A percentile compares a stretch with the other conserved stretches of the same genome.
phyloP scores from a whole-genome alignment of 352 stramenopile genomes.

The Globisporangium nodosum region DNA sequence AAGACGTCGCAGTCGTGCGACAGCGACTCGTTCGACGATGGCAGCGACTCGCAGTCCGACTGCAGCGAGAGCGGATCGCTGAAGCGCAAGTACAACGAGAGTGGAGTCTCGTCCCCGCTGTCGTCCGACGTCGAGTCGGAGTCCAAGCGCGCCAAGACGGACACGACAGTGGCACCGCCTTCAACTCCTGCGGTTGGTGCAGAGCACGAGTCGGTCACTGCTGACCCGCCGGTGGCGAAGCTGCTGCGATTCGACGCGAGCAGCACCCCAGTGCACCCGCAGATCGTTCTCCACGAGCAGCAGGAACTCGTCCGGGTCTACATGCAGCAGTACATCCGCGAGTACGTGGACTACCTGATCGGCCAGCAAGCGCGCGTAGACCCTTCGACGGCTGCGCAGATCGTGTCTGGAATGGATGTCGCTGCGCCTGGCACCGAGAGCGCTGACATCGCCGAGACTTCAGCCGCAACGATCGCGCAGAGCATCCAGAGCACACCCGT shows the following conservation, averaged over 20 bases:
- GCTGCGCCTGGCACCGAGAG: not conserved
- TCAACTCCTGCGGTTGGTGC: not conserved
- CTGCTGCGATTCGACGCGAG: conserved; percentile 41
- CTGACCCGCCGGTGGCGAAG: not conserved
- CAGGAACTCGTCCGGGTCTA: conserved; percentile 44
- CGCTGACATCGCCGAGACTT: not conserved
- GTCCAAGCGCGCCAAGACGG: conserved; percentile 21
- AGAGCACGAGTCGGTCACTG: not conserved
- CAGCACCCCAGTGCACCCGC: conserved; percentile 41
- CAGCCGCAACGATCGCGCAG: conserved; percentile 18
- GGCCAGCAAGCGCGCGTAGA: conserved; percentile 20
- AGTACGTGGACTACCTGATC: conserved; percentile 53
- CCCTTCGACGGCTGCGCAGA: conserved; percentile 1
- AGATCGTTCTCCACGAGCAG: conserved; percentile 35
- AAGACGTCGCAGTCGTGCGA: conserved; percentile 62
- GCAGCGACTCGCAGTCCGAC: conserved; percentile 52
- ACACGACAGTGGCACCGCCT: not conserved
- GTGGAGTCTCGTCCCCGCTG: conserved; percentile 19
- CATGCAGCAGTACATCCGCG: conserved; percentile 59
- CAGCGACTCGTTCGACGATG: conserved; percentile 53
- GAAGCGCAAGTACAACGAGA: conserved; percentile 40
- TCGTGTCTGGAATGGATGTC: not conserved
- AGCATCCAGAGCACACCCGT: conserved; percentile 49
- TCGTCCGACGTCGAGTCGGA: conserved; percentile 27
- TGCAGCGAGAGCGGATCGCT: conserved; percentile 20